Conservation (phyloP, 495 filamentous ascomycete species). For the Glonium stellatum region DNA sequence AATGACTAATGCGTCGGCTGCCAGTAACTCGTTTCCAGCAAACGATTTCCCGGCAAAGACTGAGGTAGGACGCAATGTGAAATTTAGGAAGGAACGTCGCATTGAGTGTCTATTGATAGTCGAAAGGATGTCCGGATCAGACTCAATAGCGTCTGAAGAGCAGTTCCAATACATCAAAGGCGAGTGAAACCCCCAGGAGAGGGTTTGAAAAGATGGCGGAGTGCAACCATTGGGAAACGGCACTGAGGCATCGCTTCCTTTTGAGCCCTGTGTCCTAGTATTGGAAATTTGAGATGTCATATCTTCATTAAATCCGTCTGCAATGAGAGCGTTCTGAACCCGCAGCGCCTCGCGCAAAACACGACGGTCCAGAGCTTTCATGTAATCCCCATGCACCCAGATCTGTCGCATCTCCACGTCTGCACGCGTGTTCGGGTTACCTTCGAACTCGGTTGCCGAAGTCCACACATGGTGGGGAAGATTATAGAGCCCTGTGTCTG, state of each 20-base stretch:
- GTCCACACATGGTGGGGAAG: conserved; percentile 74
- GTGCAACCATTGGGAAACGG: not conserved
- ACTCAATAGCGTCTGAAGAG: conserved; percentile 46
- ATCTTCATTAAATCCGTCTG: conserved; percentile 12
- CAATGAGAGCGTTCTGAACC: conserved; percentile 45
- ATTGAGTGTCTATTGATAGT: conserved; percentile 56
- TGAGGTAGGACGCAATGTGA: conserved; percentile 63
- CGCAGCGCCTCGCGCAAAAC: conserved; percentile 55
- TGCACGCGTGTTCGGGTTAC: conserved; percentile 23
- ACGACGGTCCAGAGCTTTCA: conserved; percentile 57
- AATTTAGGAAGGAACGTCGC: conserved; percentile 53
- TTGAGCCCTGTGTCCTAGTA: not conserved
- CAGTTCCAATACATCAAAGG: conserved; percentile 70
- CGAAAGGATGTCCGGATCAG: conserved; percentile 51
- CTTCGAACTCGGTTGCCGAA: conserved; percentile 54
- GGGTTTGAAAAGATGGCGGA: not conserved
- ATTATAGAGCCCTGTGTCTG: conserved; percentile 50
- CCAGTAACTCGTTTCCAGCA: conserved; percentile 51
- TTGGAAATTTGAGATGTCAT: not conserved
- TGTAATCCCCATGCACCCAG: conserved; percentile 55
- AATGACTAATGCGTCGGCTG: conserved; percentile 67
- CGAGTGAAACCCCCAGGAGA: conserved; percentile 53
- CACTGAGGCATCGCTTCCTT: not conserved
- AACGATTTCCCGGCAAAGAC: conserved; percentile 71
- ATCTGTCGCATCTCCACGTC: conserved; percentile 48